Evolutionary conservation across 2,329 filamentous ascomycete genomes (phyloP), one percentile per base, ranked within the genome.

Genomic region (Monosporascus sp.): DNA sequence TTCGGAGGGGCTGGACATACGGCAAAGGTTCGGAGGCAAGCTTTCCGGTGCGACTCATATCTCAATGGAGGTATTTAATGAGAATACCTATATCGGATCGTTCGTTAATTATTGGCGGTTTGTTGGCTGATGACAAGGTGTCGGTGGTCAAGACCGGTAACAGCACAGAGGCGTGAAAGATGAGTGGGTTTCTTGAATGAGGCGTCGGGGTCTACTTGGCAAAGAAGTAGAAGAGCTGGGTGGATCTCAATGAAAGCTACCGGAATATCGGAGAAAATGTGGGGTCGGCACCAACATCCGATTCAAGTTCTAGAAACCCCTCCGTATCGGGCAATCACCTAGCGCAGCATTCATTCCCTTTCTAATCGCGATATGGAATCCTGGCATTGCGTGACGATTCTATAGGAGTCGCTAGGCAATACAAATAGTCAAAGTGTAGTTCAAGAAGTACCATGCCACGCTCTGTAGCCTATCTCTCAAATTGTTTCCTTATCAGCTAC

Each of bases 11-110:
- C 50, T 51, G 66, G 65, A 67, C 87, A 71, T 79, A 95, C 91
- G 91, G 88, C 82, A 97, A 97, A 80, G 97, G 92, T 89, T 99
- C 94, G 78, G 94, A 92, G 79, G 92, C 92, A 83, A 97, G 88
- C 85, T 97, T 97, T 78, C 87, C 88, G 80, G 85, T 86, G 79
- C 90, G 88, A 91, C 87, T 95, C 91, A 96, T 96, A 86, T 85
- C 88, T 91, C 85, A 81, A 77, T 76, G 73, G 68, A 60, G 56
- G 52, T 55, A 56, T 38, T 55, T 59, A 37, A 58, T 52, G 52
- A 53, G 52, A 52, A 45, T 38, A 16, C 19, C 16, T 24, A 19
- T 47, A 26, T 50, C 53, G 40, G 44, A 52, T 27, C 35, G 37
- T 49, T 52, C 26, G 35, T 19, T 37, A 37, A 37, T 48, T 19